Evolutionary conservation across 441 rosid species (phyloP), one percentile per base, ranked within the genome.

Genomic region (Adansonia gregorii): DNA sequence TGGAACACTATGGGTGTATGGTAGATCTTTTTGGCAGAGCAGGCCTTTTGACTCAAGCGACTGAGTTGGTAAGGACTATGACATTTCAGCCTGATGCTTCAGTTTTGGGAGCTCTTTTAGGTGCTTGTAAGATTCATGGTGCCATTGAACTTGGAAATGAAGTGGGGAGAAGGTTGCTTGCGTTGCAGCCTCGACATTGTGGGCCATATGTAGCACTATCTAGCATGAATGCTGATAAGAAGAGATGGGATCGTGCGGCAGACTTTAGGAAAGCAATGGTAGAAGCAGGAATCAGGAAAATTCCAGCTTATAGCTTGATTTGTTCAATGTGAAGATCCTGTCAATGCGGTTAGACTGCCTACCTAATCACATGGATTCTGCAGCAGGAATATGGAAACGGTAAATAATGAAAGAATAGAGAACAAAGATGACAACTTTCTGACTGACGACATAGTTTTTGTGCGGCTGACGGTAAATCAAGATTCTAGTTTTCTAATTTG

Each of bases 21-120:
- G 92, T 93, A 85, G 92, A 91, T 90, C 91, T 93, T 63, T 67
- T 93, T 31, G 97, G 93, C 45, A 90, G 89, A 84, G 94, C 93
- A n/a, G 94, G 97, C 35, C 71, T 88, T 24, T 52, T 93, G 79
- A 78, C 49, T 71, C 93, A 88, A 58, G 93, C 93, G 0, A 75
- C 46, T 8, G 89, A 89, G 52, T 77, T 90, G 11, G 54, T 85
- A 2, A 83, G 59, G 52, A 86, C 76, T 8, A 81, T 93, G 89
- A 90, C 90, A 8, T 86, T 86, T 2, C 78, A 85, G 84, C 89
- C 93, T 0, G 94, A 93, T 82, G 87, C 84, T 67, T 88, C 90
- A 3, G 88, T 91, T 51, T 76, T 89, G 31, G 93, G 96, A 15
- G 92, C 93, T 71, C 85, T 93, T 77, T 73, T 91, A 59, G 89